Percentiles rank a stretch among this genome's conserved stretches.
phyloP scores from a whole-genome alignment of 345 rosid species.

The Orychophragmus violaceus region DNA sequence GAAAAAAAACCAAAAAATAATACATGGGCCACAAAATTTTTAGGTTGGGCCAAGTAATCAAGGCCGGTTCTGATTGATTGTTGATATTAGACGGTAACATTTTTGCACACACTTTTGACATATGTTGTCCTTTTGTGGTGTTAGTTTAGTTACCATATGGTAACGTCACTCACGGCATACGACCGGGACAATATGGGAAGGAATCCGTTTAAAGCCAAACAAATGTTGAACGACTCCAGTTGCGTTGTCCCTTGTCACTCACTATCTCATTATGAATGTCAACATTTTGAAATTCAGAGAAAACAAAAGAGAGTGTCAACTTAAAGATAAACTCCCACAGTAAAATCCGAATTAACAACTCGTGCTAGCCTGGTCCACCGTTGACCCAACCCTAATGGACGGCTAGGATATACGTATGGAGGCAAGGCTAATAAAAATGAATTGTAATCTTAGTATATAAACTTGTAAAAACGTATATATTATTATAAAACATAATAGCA shows the following conservation, averaged over 20 bases:
- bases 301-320: neutral
- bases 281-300: neutral
- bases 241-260: conserved; percentile 13
- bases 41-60: neutral
- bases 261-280: conserved; percentile 14
- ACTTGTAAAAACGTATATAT: neutral
- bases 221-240: conserved; percentile 15
- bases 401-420: conserved; percentile 11
- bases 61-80: neutral
- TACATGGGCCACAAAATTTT: neutral
- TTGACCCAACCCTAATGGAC: neutral
- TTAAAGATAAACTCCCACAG: neutral
- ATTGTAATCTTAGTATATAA: neutral
- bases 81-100: neutral
- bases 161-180: conserved; percentile 14
- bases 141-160: neutral
- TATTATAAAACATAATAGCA: neutral
- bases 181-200: conserved; percentile 2
- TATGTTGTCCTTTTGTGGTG: neutral
- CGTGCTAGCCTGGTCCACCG: conserved; percentile 3
- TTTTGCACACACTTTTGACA: neutral
- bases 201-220: conserved; percentile 17
- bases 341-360: neutral
- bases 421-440: neutral
- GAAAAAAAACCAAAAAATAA: neutral